phyloP scores from a whole-genome alignment of 345 rosid genomes.

The Garcia nutans region DNA sequence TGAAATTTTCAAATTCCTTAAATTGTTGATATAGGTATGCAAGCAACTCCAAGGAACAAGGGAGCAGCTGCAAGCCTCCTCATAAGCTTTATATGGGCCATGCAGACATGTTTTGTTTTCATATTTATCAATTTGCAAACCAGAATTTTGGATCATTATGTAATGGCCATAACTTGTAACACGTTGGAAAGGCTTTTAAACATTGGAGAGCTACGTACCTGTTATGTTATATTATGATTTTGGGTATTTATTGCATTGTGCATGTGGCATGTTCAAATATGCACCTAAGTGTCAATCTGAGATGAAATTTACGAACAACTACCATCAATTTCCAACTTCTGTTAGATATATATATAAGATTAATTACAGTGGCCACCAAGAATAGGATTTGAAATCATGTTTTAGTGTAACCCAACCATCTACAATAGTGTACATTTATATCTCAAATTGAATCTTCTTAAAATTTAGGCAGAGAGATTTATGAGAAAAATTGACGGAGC shows the following conservation, averaged over 20 bases:
- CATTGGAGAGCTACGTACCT: conserved; percentile 4
- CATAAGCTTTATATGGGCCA: conserved; percentile 13
- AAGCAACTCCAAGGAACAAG: conserved; percentile 31
- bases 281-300: not conserved
- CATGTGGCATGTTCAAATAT: not conserved
- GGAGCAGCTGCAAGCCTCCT: conserved; percentile 13
- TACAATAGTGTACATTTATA: too few relatives aligned
- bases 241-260: not conserved
- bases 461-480: too few relatives aligned
- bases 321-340: too few relatives aligned
- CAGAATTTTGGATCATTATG: conserved; percentile 23
- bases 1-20: not conserved
- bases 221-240: not conserved
- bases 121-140: conserved; percentile 22
- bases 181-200: not conserved
- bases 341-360: too few relatives aligned
- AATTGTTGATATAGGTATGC: not conserved
- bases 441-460: too few relatives aligned
- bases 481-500: too few relatives aligned
- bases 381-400: too few relatives aligned
- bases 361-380: too few relatives aligned
- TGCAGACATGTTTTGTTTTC: conserved; percentile 11
- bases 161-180: not conserved
- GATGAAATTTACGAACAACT: not conserved
- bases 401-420: too few relatives aligned